Percentiles rank a stretch among this genome's conserved stretches.
These are phyloP conservation scores for Thermothielavioides terrestris DNA, from an alignment of 495 filamentous ascomycete genomes.

Conservation along the genomic window DNA sequence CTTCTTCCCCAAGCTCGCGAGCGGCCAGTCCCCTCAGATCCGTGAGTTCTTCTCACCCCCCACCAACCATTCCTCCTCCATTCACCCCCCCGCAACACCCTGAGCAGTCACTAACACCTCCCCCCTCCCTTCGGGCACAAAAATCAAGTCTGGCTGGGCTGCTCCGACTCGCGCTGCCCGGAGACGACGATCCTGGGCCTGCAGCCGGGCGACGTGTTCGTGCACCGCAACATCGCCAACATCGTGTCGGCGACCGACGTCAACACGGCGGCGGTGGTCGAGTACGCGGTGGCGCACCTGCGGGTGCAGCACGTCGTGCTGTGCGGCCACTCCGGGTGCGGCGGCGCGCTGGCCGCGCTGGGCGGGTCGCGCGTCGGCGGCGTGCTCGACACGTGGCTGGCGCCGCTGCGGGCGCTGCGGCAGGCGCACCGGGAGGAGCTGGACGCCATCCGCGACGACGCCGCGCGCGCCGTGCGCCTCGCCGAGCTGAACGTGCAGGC, in stretches of 20 bases:
- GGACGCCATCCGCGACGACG: constrained; percentile 36
- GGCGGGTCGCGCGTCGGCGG: constrained; percentile 58
- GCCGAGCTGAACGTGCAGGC: constrained; percentile 62
- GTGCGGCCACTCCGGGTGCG: constrained; percentile 76
- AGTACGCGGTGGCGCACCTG: constrained; percentile 67
- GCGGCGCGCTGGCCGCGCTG: constrained; percentile 65
- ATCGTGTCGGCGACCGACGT: constrained; percentile 70
- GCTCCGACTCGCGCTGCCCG: constrained; percentile 80
- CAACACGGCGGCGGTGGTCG: constrained; percentile 67
- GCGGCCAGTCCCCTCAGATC: constrained; percentile 65
- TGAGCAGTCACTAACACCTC: background rate
- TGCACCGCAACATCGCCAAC: constrained; percentile 94
- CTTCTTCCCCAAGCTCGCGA: constrained; percentile 61
- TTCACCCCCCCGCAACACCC: background rate
- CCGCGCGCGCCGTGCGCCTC: constrained; percentile 44
- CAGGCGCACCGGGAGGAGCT: constrained; percentile 47
- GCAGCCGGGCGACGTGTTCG: constrained; percentile 82
- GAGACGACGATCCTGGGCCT: constrained; percentile 77
- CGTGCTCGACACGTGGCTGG: constrained; percentile 74
- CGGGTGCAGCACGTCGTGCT: constrained; percentile 77
- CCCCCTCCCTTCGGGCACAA: background rate
- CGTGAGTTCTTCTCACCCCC: constrained; percentile 32
- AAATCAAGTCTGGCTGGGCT: constrained; percentile 71
- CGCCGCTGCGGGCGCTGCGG: constrained; percentile 58
- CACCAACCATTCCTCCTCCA: background rate